These are phyloP conservation scores for Pichia thaimueangensis DNA, from an alignment of 805 yeast species.

Conservation along the genomic window DNA sequence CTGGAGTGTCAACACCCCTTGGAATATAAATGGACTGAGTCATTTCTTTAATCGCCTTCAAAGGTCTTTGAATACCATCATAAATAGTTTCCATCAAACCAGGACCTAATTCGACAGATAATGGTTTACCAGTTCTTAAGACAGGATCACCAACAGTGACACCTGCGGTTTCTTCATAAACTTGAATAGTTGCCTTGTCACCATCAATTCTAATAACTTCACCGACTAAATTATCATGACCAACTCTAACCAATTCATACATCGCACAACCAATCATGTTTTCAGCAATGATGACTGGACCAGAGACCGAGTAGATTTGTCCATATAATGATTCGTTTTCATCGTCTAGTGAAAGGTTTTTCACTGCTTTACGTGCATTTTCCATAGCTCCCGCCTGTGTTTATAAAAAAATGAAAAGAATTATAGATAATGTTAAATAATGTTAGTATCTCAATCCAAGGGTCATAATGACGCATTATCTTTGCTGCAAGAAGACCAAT, in stretches of 20 bases:
- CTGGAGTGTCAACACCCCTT: slow-evolving; percentile 96
- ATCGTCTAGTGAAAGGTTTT: slow-evolving; percentile 78
- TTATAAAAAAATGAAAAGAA: slow-evolving; percentile 36
- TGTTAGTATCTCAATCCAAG: too few species aligned
- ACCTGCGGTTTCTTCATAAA: slow-evolving; percentile 98
- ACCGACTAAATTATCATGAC: slow-evolving; percentile 95
- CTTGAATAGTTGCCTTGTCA: slow-evolving; percentile 97
- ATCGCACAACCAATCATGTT: slow-evolving; percentile 99
- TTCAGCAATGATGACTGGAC: slow-evolving; percentile 97
- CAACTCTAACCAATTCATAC: slow-evolving; percentile 98
- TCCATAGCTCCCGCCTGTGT: slow-evolving; percentile 88
- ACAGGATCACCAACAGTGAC: slow-evolving; percentile 99
- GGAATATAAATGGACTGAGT: slow-evolving; percentile 95
- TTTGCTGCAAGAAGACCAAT: too few species aligned
- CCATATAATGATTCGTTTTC: slow-evolving; percentile 77
- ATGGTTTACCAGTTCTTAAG: slow-evolving; percentile 96
- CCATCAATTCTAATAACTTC: slow-evolving; percentile 96
- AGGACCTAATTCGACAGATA: slow-evolving; percentile 97
- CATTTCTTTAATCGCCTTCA: slow-evolving; percentile 80
- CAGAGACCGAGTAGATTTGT: slow-evolving; percentile 88
- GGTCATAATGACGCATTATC: too few species aligned
- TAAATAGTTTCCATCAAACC: slow-evolving; percentile 99
- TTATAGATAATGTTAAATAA: neutral
- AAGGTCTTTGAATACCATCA: slow-evolving; percentile 99
- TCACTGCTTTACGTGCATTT: slow-evolving; percentile 91